A percentile compares a stretch with the other conserved stretches of the same genome.
These are phyloP conservation scores for Trichoderma sp. DNA, from an alignment of 2,329 filamentous ascomycete genomes.

Conservation along the genomic window DNA sequence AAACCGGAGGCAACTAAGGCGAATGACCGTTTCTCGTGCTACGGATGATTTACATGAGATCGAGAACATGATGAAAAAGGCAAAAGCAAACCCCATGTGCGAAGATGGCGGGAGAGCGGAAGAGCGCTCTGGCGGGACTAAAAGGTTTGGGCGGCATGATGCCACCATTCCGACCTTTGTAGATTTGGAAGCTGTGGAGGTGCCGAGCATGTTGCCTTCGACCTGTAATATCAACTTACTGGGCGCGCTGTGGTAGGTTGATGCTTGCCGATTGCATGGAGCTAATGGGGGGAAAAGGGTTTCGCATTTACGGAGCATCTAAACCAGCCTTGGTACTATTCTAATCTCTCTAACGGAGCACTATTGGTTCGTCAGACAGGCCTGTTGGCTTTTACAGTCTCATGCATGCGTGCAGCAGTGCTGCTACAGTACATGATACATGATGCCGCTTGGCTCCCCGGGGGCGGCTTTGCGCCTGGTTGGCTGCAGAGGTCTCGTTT, in stretches of 20 bases:
- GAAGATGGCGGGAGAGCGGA: not conserved
- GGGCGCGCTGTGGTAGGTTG: no score
- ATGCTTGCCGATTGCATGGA: not conserved
- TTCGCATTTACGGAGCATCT: not conserved
- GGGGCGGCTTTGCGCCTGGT: not conserved
- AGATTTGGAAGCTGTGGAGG: not conserved
- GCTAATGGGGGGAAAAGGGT: not conserved
- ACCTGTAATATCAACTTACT: not conserved
- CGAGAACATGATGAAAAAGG: not conserved
- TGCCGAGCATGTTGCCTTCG: not conserved
- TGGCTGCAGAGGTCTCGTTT: not conserved
- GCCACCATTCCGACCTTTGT: not conserved
- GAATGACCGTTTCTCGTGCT: not conserved
- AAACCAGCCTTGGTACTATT: slow-evolving; percentile 1
- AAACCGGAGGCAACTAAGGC: not conserved
- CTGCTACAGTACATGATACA: not conserved
- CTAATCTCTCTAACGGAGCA: not conserved
- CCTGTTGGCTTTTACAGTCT: not conserved
- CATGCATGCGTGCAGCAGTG: not conserved
- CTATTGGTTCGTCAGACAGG: not conserved
- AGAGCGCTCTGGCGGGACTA: not conserved
- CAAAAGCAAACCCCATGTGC: no score
- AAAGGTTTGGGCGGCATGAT: not conserved
- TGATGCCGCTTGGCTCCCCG: not conserved
- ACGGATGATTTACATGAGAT: not conserved